A percentile compares a stretch with the other conserved stretches of the same genome.
Evolutionary conservation across 306 rosid genomes (phyloP).

Genomic region (Rosa chinensis): DNA sequence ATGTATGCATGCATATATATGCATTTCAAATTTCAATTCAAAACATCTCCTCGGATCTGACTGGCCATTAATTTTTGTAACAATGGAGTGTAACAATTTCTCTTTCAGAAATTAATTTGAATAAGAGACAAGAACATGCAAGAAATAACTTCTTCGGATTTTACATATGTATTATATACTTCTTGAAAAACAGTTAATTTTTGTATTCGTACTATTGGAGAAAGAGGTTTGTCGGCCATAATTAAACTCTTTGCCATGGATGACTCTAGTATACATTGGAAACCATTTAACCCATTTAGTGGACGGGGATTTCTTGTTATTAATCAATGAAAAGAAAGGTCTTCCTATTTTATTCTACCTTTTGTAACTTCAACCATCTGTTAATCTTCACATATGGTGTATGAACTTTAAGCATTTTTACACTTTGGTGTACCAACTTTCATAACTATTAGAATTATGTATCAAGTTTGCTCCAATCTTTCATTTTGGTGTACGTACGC

Average conservation of each 20-base stretch:
- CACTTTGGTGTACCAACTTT: too few relatives aligned
- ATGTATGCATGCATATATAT: slow-evolving; percentile 2
- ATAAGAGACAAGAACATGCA: neutral
- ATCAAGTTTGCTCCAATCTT: too few relatives aligned
- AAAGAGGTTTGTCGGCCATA: neutral
- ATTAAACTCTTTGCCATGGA: too few relatives aligned
- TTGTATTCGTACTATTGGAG: neutral
- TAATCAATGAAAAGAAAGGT: neutral
- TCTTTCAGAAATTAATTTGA: neutral
- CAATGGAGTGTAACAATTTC: neutral
- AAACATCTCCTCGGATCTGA: neutral
- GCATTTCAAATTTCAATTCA: slow-evolving; percentile 4
- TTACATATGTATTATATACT: neutral
- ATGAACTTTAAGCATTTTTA: too few relatives aligned
- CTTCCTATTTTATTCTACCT: neutral
- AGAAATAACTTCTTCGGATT: neutral
- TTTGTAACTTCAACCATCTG: neutral
- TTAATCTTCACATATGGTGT: too few relatives aligned
- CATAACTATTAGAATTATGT: too few relatives aligned
- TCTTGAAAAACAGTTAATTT: neutral
- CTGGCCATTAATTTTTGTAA: neutral
- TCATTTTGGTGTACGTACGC: too few relatives aligned
- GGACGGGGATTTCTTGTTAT: neutral
- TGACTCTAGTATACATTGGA: neutral
- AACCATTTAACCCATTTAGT: neutral